These are phyloP conservation scores for Capsicum rhomboideum DNA, from an alignment of 257 asterid genomes.

Conservation along the genomic window DNA sequence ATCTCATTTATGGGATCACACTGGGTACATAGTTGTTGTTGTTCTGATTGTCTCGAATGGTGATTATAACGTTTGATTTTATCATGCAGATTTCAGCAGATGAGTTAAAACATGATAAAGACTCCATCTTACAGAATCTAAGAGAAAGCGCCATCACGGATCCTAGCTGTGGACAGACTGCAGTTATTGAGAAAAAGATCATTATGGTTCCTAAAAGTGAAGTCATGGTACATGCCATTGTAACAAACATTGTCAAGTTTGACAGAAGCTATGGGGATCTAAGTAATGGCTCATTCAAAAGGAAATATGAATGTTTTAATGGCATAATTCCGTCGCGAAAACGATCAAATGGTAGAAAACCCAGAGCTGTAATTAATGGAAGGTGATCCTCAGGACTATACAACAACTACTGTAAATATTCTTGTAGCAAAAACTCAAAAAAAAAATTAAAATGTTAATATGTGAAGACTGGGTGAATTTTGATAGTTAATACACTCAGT, in stretches of 20 bases:
- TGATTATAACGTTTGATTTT: background rate
- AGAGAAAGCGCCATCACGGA: constrained; percentile 42
- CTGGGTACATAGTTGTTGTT: background rate
- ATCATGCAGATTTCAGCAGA: constrained; percentile 35
- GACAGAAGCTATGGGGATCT: constrained; percentile 14
- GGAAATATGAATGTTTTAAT: constrained; percentile 24
- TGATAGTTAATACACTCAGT: constrained; percentile 12
- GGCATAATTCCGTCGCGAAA: constrained; percentile 39
- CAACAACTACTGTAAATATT: constrained; percentile 4
- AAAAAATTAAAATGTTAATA: background rate
- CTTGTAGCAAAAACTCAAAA: background rate
- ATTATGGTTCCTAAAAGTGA: constrained; percentile 55
- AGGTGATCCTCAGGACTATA: constrained; percentile 12
- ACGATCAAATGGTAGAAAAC: constrained; percentile 45
- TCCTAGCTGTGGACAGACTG: constrained; percentile 68
- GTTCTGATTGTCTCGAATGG: background rate
- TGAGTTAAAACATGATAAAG: constrained; percentile 33
- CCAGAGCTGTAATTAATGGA: constrained; percentile 16
- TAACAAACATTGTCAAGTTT: constrained; percentile 51
- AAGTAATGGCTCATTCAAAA: constrained; percentile 34
- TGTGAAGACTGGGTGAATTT: constrained; percentile 13
- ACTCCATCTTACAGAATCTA: constrained; percentile 48
- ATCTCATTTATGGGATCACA: background rate
- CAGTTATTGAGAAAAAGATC: constrained; percentile 44
- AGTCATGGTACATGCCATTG: constrained; percentile 48